Evolutionary conservation across 257 asterid genomes (phyloP).

Genomic region (Ilex asprella): DNA sequence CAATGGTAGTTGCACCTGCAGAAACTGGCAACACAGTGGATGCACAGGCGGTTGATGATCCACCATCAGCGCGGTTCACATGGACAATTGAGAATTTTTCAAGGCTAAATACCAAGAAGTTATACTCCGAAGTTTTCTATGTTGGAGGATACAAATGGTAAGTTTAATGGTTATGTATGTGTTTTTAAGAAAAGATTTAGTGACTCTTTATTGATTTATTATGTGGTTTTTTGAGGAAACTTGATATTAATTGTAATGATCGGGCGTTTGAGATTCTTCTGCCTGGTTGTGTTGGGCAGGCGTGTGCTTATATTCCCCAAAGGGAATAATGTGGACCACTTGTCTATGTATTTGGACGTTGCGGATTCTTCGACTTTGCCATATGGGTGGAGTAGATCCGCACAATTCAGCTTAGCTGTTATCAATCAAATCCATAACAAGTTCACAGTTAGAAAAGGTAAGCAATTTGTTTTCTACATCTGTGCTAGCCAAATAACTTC

Average conservation of each 20-base stretch:
- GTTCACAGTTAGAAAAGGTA: slow-evolving; percentile 17
- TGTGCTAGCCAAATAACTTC: too few relatives aligned
- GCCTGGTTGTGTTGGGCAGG: slow-evolving; percentile 4
- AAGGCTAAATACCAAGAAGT: slow-evolving; percentile 31
- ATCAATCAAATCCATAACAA: slow-evolving; percentile 12
- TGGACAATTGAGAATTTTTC: slow-evolving; percentile 53
- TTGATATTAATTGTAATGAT: background rate
- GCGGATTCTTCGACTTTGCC: slow-evolving; percentile 18
- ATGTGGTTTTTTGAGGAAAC: background rate
- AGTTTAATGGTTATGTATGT: background rate
- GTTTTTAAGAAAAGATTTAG: background rate
- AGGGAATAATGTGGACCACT: slow-evolving; percentile 20
- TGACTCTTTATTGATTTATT: background rate
- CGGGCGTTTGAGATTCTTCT: too few relatives aligned
- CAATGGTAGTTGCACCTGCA: background rate
- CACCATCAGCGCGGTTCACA: slow-evolving; percentile 15
- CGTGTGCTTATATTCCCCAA: slow-evolving; percentile 20
- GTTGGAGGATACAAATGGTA: slow-evolving; percentile 53
- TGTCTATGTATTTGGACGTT: slow-evolving; percentile 23
- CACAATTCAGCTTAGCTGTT: slow-evolving; percentile 19
- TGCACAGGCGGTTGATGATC: background rate
- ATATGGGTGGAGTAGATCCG: slow-evolving; percentile 23
- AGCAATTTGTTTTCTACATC: too few relatives aligned
- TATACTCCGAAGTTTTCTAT: slow-evolving; percentile 39
- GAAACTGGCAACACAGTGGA: background rate